Conservation (phyloP, 2,329 filamentous ascomycete genomes). For the Chrysosporium queenslandicum region DNA sequence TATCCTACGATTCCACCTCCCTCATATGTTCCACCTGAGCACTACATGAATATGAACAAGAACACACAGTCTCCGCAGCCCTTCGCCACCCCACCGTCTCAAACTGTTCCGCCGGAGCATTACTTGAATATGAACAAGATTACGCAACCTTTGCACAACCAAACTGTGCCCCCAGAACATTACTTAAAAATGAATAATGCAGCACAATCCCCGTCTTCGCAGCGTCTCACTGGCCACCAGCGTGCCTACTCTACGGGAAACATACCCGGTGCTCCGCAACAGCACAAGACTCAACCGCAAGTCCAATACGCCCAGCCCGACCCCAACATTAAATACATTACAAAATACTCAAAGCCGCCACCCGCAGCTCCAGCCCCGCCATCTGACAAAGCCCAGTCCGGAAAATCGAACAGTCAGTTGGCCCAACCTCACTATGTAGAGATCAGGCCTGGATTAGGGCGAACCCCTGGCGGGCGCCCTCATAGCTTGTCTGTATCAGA, state of each 20-base stretch:
- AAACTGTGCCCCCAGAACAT: conserved; percentile 23
- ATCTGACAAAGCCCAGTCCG: background rate
- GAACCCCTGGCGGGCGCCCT: conserved; percentile 19
- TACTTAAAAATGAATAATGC: conserved; percentile 11
- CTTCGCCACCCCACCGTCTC: background rate
- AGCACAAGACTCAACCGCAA: conserved; percentile 27
- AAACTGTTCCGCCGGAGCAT: conserved; percentile 1
- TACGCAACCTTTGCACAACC: conserved; percentile 4
- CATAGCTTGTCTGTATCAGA: conserved; percentile 32
- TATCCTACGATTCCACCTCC: conserved; percentile 22
- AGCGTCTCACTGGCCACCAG: conserved; percentile 22
- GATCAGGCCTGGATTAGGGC: conserved; percentile 15
- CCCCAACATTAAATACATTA: conserved; percentile 32
- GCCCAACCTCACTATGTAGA: conserved; percentile 22
- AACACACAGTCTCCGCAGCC: background rate
- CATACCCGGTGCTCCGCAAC: conserved; percentile 13
- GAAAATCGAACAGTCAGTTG: background rate
- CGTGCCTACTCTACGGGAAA: conserved; percentile 25
- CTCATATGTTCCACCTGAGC: conserved; percentile 25
- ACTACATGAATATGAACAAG: conserved; percentile 13
- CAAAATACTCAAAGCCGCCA: conserved; percentile 18
- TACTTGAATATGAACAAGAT: conserved; percentile 5
- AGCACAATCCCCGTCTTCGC: conserved; percentile 16
- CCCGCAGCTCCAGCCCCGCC: background rate
- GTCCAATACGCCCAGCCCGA: conserved; percentile 36